phyloP scores from a whole-genome alignment of 768 basidiomycete genomes.

The Fibroporia radiculosa region DNA sequence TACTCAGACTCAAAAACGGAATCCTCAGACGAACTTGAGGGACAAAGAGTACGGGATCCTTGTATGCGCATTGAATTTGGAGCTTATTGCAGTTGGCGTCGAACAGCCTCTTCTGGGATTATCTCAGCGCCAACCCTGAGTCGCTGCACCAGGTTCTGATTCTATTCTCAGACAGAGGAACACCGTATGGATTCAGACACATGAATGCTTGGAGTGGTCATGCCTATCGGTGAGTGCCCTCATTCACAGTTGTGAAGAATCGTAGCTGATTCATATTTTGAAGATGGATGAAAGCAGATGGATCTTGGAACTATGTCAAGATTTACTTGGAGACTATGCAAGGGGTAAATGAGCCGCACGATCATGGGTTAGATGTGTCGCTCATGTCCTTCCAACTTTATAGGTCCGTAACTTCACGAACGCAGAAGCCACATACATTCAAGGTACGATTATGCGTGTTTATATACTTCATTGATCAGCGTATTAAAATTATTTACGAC shows the following conservation, averaged over 20 bases:
- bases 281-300: constrained; percentile 35
- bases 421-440: constrained; percentile 24
- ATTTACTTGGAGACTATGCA: constrained; percentile 25
- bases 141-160: constrained; percentile 41
- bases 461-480: neutral
- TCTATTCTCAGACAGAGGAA: constrained; percentile 48
- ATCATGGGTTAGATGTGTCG: neutral
- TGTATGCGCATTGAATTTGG: neutral
- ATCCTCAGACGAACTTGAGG: constrained; percentile 44
- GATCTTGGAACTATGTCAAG: constrained; percentile 49
- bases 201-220: constrained; percentile 47
- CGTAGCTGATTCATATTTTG: neutral
- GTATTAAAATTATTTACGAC: neutral
- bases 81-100: neutral
- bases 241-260: neutral
- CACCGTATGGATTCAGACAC: constrained; percentile 41
- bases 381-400: constrained; percentile 24
- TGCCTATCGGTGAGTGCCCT: constrained; percentile 29
- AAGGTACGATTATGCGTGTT: constrained; percentile 24
- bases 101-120: constrained; percentile 36
- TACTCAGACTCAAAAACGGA: constrained; percentile 37
- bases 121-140: constrained; percentile 39
- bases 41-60: constrained; percentile 24
- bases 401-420: constrained; percentile 33
- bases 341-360: constrained; percentile 13